Evolutionary conservation across 1,284 basidiomycete species (phyloP).

Genomic region (Cutaneotrichosporon cutaneum): DNA sequence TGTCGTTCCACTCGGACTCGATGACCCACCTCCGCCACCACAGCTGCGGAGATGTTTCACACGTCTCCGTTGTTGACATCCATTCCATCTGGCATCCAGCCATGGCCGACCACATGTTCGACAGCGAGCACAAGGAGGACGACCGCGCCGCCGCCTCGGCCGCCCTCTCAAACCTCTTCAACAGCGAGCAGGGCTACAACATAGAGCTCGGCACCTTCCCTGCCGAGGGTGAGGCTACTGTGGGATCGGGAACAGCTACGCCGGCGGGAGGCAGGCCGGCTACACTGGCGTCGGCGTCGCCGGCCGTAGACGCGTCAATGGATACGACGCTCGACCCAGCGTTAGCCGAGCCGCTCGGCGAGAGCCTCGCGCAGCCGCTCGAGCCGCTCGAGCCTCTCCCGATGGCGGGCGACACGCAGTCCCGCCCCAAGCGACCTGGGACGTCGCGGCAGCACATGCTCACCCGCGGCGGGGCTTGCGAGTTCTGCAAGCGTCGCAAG

Average conservation of each 20-base stretch:
- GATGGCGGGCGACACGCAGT: background rate
- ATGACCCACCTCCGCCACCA: background rate
- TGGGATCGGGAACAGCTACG: background rate
- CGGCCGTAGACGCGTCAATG: background rate
- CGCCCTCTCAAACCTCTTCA: slow-evolving; percentile 21
- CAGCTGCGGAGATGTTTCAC: background rate
- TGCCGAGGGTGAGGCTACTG: background rate
- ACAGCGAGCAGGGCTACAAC: slow-evolving; percentile 10
- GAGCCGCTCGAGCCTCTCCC: background rate
- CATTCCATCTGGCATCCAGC: background rate
- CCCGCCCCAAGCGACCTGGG: slow-evolving; percentile 37
- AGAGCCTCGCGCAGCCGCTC: no score
- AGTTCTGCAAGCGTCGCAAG: slow-evolving; percentile 53
- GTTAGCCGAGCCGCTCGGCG: background rate
- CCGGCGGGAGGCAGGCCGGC: background rate
- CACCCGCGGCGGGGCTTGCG: slow-evolving; percentile 50
- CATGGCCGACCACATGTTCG: slow-evolving; percentile 3
- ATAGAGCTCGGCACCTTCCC: slow-evolving; percentile 20
- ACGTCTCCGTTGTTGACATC: slow-evolving; percentile 11
- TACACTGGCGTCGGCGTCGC: background rate
- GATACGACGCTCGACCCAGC: background rate
- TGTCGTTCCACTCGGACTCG: background rate
- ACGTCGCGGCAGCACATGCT: slow-evolving; percentile 48
- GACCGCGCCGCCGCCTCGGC: slow-evolving; percentile 16
- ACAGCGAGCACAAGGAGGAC: slow-evolving; percentile 4